These are phyloP conservation scores for Crithidia fasciculata DNA, from an alignment of 208 protist species.

Conservation along the genomic window DNA sequence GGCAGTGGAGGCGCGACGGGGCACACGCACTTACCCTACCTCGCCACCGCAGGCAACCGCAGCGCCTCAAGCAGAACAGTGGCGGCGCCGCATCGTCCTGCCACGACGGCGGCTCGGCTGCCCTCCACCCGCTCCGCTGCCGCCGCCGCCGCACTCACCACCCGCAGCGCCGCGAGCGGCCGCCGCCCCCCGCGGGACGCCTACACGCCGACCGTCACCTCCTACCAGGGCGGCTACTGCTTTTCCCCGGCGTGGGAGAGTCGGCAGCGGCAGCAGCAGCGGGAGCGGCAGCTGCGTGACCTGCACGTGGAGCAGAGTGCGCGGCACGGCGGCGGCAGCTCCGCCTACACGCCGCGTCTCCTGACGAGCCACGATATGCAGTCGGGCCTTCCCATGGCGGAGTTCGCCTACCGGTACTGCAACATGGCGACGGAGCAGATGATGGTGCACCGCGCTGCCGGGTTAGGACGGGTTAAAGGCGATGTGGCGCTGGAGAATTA, in stretches of 20 bases:
- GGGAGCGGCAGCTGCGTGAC: slow-evolving; percentile 14
- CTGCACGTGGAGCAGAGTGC: slow-evolving; percentile 22
- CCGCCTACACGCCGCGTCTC: slow-evolving; percentile 19
- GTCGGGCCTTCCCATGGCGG: slow-evolving; percentile 5
- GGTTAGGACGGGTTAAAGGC: background rate
- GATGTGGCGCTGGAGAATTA: slow-evolving; percentile 40
- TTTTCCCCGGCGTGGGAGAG: slow-evolving; percentile 22
- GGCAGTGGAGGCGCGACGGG: too few species aligned
- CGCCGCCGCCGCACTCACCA: background rate
- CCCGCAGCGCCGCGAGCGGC: background rate
- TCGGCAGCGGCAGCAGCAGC: slow-evolving; percentile 26
- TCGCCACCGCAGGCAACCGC: background rate
- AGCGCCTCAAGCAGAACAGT: background rate
- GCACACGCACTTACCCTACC: slow-evolving; percentile 4
- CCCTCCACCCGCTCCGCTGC: slow-evolving; percentile 3
- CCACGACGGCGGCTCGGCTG: background rate
- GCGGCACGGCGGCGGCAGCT: slow-evolving; percentile 8
- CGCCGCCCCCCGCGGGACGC: slow-evolving; percentile 7
- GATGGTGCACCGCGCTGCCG: slow-evolving; percentile 24
- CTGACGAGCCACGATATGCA: slow-evolving; percentile 24
- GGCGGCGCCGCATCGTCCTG: background rate
- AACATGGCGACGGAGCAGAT: slow-evolving; percentile 27
- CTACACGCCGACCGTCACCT: slow-evolving; percentile 7
- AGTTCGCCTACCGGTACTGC: slow-evolving; percentile 28
- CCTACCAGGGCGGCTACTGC: slow-evolving; percentile 19